A percentile compares a stretch with the other conserved stretches of the same genome.
Evolutionary conservation across 805 yeast species (phyloP).

Genomic region (Yarrowia keelungensis): DNA sequence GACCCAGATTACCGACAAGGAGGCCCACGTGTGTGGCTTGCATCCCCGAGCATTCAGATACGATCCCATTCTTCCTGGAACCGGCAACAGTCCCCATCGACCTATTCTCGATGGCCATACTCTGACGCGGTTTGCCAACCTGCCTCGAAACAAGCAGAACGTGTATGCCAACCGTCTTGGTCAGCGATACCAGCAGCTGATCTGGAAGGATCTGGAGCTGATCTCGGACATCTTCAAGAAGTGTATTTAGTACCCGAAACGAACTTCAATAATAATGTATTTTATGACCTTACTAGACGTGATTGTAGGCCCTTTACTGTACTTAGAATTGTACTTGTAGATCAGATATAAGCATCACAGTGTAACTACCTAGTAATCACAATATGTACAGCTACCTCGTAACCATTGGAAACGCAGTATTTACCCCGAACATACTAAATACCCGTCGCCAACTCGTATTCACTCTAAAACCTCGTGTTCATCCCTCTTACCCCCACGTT

Average conservation of each 20-base stretch:
- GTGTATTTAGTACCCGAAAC: neutral
- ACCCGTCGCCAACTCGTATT: too few species aligned
- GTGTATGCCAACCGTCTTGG: constrained; percentile 35
- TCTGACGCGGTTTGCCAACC: constrained; percentile 45
- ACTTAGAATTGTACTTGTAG: neutral
- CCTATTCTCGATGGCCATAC: constrained; percentile 46
- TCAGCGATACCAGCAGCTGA: constrained; percentile 32
- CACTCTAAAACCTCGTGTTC: too few species aligned
- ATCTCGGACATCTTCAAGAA: constrained; percentile 31
- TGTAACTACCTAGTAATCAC: too few species aligned
- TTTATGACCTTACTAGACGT: neutral
- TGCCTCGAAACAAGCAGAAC: constrained; percentile 41
- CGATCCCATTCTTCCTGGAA: constrained; percentile 39
- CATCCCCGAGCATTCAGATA: constrained; percentile 62
- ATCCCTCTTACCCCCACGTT: too few species aligned
- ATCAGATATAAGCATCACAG: neutral
- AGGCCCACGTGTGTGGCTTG: constrained; percentile 74
- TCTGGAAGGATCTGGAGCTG: constrained; percentile 35
- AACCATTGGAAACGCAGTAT: too few species aligned
- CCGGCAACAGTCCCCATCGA: constrained; percentile 40
- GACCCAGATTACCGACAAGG: constrained; percentile 84
- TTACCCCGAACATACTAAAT: too few species aligned
- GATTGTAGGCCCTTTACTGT: neutral
- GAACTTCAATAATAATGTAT: neutral
- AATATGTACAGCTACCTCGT: too few species aligned